Evolutionary conservation across 2,329 filamentous ascomycete genomes (phyloP), one percentile per base, ranked within the genome.

Genomic region (Cercospora zeina): DNA sequence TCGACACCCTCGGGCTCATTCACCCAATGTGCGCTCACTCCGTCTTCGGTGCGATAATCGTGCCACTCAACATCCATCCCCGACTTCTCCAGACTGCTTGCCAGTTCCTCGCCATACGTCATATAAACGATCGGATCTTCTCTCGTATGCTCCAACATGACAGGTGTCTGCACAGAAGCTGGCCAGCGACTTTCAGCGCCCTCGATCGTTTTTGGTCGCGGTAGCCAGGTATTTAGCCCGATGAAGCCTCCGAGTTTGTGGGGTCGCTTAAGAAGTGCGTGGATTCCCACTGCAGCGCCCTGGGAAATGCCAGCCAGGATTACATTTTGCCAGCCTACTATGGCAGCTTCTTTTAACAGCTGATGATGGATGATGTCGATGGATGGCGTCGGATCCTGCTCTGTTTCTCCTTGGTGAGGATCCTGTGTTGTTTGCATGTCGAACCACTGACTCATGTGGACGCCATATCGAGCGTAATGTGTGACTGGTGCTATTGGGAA

Each of bases 371-470:
- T 49, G 11, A 54, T 56, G 16, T 51, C 42, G 4, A 67, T 62
- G 4, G 61, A 36, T 10, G 16, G 27, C 1, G 61, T 54, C 10
- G 62, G 59, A 24, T 64, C 57, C 39, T 66, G 65, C 8, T 62
- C 64, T 14, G 70, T 68, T 49, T 65, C 61, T 31, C 65, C 54
- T 54, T 73, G 67, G 34, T 72, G 64, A 3, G 71, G 70, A 9
- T 72, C 45, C 39, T 73, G 69, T 2, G 71, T 68, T 4, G 67
- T 69, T 65, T 68, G 71, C 58, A 76, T 73, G 58, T 77, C 75
- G 58, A 77, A 77, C 75, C 76, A 77, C 61, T 77, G 75, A n/a
- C 71, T 68, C 62, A 76, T 68, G 9, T 67, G 65, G 24, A 62
- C 50, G 4, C 65, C 65, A 54, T 73, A 73, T 2, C 71, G 71